Evolutionary conservation across 176 grass and related monocot genomes (phyloP).

Genomic region (Musa itinerans): DNA sequence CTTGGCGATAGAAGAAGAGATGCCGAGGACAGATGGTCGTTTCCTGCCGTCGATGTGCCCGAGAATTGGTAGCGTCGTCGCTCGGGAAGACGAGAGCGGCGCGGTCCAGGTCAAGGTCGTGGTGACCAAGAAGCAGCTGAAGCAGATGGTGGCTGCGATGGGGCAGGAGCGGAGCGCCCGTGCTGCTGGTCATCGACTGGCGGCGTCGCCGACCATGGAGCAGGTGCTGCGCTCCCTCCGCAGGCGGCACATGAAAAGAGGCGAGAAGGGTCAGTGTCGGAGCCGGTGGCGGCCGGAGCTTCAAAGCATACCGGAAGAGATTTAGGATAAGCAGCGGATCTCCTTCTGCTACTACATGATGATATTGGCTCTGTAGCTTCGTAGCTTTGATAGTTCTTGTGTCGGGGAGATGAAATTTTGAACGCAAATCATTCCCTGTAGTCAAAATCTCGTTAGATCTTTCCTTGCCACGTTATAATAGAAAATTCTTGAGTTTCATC

Average conservation of each 20-base stretch:
- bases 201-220: conserved; percentile 18
- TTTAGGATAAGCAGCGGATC: background rate
- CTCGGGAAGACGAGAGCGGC: conserved; percentile 23
- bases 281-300: conserved; percentile 24
- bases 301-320: conserved; percentile 33
- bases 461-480: too few relatives aligned
- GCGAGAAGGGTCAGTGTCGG: background rate
- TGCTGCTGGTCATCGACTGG: background rate
- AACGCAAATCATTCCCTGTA: too few relatives aligned
- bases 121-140: conserved; percentile 33
- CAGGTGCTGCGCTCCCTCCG: conserved; percentile 23
- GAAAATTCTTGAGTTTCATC: too few relatives aligned
- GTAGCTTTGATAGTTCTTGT: too few relatives aligned
- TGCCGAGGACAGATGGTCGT: background rate
- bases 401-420: too few relatives aligned
- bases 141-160: conserved; percentile 25
- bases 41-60: too few relatives aligned
- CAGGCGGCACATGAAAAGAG: conserved; percentile 22
- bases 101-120: conserved; percentile 26
- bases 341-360: too few relatives aligned
- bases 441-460: too few relatives aligned
- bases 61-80: too few relatives aligned
- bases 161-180: conserved; percentile 1
- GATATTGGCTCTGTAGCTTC: too few relatives aligned
- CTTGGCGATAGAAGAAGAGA: too few relatives aligned